phyloP scores from a whole-genome alignment of 2,329 filamentous ascomycete species.

The Aureobasidium musti region DNA sequence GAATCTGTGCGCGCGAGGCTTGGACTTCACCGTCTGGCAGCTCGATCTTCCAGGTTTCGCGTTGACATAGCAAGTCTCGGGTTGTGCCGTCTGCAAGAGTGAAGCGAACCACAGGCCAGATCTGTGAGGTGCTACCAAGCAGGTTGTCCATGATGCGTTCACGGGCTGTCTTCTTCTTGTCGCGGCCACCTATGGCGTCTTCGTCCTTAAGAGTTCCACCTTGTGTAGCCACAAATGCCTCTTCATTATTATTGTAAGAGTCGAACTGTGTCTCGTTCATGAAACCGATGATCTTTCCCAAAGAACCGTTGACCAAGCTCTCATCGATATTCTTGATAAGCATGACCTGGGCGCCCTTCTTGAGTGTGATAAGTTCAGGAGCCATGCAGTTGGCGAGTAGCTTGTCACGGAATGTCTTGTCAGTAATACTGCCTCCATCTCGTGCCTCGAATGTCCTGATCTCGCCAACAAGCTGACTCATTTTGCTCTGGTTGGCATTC shows the following conservation, averaged over 20 bases:
- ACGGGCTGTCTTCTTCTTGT: conserved; percentile 35
- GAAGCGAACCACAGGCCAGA: conserved; percentile 86
- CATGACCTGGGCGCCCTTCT: conserved; percentile 96
- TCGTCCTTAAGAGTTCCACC: conserved; percentile 50
- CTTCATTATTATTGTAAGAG: conserved; percentile 59
- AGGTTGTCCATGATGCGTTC: conserved; percentile 58
- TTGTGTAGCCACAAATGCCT: conserved; percentile 53
- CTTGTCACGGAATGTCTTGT: conserved; percentile 70
- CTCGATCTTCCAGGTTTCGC: conserved; percentile 95
- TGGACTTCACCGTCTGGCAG: conserved; percentile 93
- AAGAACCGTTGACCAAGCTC: conserved; percentile 86
- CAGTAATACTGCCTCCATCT: conserved; percentile 69
- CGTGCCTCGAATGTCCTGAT: conserved; percentile 67
- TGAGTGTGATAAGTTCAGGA: conserved; percentile 74
- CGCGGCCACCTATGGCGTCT: conserved; percentile 38
- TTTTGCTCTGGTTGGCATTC: conserved; percentile 73
- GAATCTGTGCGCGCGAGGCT: conserved; percentile 73
- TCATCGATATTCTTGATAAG: conserved; percentile 99
- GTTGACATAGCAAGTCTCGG: conserved; percentile 75
- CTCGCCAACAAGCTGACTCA: conserved; percentile 70
- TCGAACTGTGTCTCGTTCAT: conserved; percentile 69
- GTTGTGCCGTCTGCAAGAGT: conserved; percentile 73
- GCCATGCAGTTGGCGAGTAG: conserved; percentile 91
- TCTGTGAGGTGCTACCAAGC: conserved; percentile 53
- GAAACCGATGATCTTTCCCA: conserved; percentile 82